Base-by-base conservation (phyloP, 2,329 filamentous ascomycete species). In the Exserohilum turcica region DNA sequence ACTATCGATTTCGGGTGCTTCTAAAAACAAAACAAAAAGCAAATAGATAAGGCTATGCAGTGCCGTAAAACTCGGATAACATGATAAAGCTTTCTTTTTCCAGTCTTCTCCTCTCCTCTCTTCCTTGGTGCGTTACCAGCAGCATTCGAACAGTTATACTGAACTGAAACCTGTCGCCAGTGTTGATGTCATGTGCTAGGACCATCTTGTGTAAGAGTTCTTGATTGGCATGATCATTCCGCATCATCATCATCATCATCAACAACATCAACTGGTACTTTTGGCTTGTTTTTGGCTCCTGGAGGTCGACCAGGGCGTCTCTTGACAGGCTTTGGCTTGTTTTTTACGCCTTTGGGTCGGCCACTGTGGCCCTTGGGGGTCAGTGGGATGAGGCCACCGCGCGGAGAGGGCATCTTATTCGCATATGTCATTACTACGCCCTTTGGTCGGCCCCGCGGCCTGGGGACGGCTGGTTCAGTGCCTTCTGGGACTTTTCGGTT, bases 321-420 rank as follows among this genome's bases (percentile, higher is more conserved):
- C 19, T 38, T 56, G 7, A 36, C 4, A 24, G 21, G 33, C 15
- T 53, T 56, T n/a, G 33, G 44, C n/a, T 59, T 60, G 18, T 52
- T 61, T 44, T 56, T 65, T 0, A 57, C 52, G 24, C 66, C 60
- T 27, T 61, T 60, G 19, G 65, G 63, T 16, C 65, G 54, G 7
- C 54, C 60, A 12, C n/a, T 3, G 9, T 42, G 19, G 29, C 27
- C 31, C 19, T 38, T 56, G 7, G 32, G 7, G 24, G 2, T 10
- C 2, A 10, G 7, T 31, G 46, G 28, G 3, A 52, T 28, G 19
- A 36, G 43, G 5, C 49, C 53, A 21, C 48, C 52, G 5, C 48
- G 51, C 9, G 51, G 51, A 5, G 4, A 27, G 4, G 51, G 51
- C 28, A 24, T 9, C 29, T 43, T 54, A 2, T 50, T 37, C 13